phyloP scores from a whole-genome alignment of 78 protist species.

The Diacronema lutheri region DNA sequence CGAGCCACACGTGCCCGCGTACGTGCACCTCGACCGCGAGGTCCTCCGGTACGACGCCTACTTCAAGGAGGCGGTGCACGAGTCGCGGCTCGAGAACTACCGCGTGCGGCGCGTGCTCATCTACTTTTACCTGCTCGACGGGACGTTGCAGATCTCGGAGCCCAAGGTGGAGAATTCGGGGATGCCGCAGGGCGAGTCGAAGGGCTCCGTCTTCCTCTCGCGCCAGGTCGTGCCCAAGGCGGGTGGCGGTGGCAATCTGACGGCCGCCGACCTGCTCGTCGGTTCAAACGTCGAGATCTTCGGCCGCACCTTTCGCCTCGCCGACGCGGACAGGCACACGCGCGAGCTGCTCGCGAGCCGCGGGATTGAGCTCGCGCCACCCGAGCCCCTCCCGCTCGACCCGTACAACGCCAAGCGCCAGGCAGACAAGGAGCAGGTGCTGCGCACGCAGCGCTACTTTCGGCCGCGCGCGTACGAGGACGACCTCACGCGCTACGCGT shows the following conservation, averaged over 20 bases:
- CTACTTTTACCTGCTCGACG: slow-evolving; percentile 53
- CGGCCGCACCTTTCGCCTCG: slow-evolving; percentile 29
- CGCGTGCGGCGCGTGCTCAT: slow-evolving; percentile 33
- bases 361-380: background rate
- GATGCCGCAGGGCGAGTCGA: slow-evolving; percentile 49
- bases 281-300: slow-evolving; percentile 45
- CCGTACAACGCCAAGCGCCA: background rate
- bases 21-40: background rate
- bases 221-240: slow-evolving; percentile 40
- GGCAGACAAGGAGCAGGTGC: background rate
- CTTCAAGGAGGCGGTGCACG: slow-evolving; percentile 28
- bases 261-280: slow-evolving; percentile 47
- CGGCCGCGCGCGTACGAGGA: background rate
- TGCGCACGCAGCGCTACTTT: slow-evolving; percentile 11
- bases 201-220: slow-evolving; percentile 27
- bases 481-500: background rate
- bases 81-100: background rate
- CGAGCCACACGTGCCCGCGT: too few species aligned
- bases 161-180: slow-evolving; percentile 43
- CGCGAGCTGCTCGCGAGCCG: background rate
- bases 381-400: background rate
- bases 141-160: slow-evolving; percentile 49
- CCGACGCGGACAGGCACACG: background rate
- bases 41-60: slow-evolving; percentile 16
- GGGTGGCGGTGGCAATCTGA: background rate